These are phyloP conservation scores for Oropetium thomaeum DNA, from an alignment of 176 grass and related monocot species.

Conservation along the genomic window DNA sequence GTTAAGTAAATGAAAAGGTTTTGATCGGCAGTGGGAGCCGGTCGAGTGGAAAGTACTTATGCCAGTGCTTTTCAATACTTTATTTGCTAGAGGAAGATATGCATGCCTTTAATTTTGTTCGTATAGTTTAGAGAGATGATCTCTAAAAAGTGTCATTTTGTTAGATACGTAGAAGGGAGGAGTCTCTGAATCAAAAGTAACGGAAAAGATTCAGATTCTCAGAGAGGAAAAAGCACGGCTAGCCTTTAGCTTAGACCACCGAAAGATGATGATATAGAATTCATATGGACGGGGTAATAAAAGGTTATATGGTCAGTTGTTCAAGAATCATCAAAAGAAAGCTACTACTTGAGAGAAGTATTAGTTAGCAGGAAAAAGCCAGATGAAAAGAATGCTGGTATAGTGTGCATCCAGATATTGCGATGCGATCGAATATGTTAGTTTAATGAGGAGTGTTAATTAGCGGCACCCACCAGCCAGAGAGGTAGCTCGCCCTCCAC, in stretches of 20 bases:
- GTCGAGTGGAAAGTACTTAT: slow-evolving; percentile 31
- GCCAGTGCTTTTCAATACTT: not conserved
- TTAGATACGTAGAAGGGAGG: not conserved
- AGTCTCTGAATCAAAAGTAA: slow-evolving; percentile 30
- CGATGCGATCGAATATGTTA: not conserved
- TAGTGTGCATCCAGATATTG: not conserved
- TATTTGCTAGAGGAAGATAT: not conserved
- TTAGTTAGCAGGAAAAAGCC: not conserved
- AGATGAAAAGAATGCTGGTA: not conserved
- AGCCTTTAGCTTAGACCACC: slow-evolving; percentile 36
- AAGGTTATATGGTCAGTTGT: slow-evolving; percentile 21
- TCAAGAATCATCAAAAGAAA: slow-evolving; percentile 9
- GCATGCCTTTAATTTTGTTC: not conserved
- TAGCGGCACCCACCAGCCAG: slow-evolving; percentile 88
- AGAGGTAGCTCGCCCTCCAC: slow-evolving; percentile 71
- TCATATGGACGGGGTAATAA: not conserved
- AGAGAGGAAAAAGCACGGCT: slow-evolving; percentile 32
- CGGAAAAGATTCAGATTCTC: slow-evolving; percentile 53
- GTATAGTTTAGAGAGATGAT: not conserved
- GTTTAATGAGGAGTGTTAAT: not conserved
- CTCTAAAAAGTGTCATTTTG: slow-evolving; percentile 1
- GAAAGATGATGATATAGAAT: slow-evolving; percentile 13
- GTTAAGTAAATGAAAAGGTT: slow-evolving; percentile 22
- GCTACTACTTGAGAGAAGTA: too few species aligned
- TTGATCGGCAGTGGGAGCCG: not conserved